A percentile compares a stretch with the other conserved stretches of the same genome.
Conservation (phyloP, 73 alveolate species). For the Diophrys sp. region DNA sequence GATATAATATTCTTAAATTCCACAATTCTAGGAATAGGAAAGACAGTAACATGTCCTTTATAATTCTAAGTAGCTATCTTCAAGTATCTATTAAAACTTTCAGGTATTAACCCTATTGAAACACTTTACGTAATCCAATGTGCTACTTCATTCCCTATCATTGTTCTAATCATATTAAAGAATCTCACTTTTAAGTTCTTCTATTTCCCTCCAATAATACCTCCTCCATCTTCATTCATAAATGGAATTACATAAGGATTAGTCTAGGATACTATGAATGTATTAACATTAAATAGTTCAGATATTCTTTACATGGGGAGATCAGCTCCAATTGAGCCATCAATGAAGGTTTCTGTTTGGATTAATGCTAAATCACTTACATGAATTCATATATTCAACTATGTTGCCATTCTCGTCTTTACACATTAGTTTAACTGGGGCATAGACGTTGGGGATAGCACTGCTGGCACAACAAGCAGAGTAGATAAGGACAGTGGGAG, state of each 20-base stretch:
- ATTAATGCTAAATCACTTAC: no score
- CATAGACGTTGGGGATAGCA: constrained; percentile 68
- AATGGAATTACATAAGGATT: constrained; percentile 73
- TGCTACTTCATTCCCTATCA: constrained; percentile 43
- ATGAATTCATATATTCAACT: constrained; percentile 57
- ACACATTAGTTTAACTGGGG: constrained; percentile 58
- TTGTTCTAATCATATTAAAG: constrained; percentile 20
- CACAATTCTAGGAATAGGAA: constrained; percentile 35
- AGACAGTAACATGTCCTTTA: constrained; percentile 67
- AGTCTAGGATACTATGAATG: constrained; percentile 64
- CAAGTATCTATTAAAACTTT: constrained; percentile 12
- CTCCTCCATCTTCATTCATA: constrained; percentile 61
- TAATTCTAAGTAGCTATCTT: constrained; percentile 35
- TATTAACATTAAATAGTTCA: constrained; percentile 72
- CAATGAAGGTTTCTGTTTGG: constrained; percentile 34
- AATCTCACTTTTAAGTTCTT: constrained; percentile 26
- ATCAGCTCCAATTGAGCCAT: constrained; percentile 65
- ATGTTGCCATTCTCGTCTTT: constrained; percentile 48
- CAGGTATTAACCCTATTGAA: constrained; percentile 40
- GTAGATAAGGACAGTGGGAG: constrained; percentile 72
- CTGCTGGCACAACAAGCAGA: constrained; percentile 63
- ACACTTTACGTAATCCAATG: constrained; percentile 25
- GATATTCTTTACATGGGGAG: constrained; percentile 71
- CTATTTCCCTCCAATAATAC: constrained; percentile 47
- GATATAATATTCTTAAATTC: constrained; percentile 48